Evolutionary conservation across 2,329 filamentous ascomycete genomes (phyloP).

Genomic region (Penicillium sp.): DNA sequence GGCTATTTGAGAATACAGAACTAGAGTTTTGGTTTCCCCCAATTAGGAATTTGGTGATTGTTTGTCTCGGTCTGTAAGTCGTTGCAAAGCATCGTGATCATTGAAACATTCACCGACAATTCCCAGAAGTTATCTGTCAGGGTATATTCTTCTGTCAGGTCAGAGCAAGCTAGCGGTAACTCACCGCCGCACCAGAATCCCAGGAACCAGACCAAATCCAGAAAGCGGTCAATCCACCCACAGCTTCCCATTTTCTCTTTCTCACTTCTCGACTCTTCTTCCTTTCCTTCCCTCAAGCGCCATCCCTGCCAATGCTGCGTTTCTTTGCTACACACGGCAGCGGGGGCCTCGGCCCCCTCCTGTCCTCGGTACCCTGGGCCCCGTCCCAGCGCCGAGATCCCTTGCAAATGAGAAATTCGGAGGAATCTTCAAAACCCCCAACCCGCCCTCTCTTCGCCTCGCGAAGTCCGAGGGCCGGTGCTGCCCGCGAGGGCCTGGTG

Average conservation of each 20-base stretch:
- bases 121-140: no score
- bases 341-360: slow-evolving; percentile 21
- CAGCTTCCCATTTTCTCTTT: slow-evolving; percentile 17
- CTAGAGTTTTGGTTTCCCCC: no score
- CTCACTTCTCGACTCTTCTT: slow-evolving; percentile 31
- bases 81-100: no score
- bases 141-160: no score
- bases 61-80: no score
- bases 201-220: slow-evolving; percentile 1
- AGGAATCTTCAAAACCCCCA: slow-evolving; percentile 77
- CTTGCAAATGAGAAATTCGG: slow-evolving; percentile 97
- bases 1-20: no score
- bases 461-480: slow-evolving; percentile 34
- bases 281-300: slow-evolving; percentile 62
- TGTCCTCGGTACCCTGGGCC: slow-evolving; percentile 29
- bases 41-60: no score
- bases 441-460: slow-evolving; percentile 44
- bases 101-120: no score
- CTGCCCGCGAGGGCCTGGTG: slow-evolving; percentile 88
- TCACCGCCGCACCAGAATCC: slow-evolving; percentile 7
- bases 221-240: slow-evolving; percentile 19
- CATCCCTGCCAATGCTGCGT: slow-evolving; percentile 90
- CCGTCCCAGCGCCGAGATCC: slow-evolving; percentile 17
- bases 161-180: no score
- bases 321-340: slow-evolving; percentile 88